Percentiles rank a stretch among this genome's conserved stretches.
Evolutionary conservation across 176 grass and related monocot species (phyloP).

Genomic region (Oryza meyeriana): DNA sequence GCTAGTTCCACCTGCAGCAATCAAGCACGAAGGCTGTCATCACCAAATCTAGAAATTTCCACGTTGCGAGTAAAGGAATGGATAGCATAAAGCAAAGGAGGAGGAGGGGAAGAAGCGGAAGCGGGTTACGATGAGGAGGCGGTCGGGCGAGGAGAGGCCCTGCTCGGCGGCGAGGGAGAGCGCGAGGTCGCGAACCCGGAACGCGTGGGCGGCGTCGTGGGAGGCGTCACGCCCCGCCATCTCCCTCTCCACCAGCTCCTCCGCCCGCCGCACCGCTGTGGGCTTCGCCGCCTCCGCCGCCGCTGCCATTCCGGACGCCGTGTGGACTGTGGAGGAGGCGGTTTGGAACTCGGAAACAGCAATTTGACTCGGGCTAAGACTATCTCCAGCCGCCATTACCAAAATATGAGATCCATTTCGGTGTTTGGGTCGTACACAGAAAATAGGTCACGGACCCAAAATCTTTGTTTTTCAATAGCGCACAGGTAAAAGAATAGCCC

Average conservation of each 20-base stretch:
- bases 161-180: constrained; percentile 80
- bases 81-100: neutral
- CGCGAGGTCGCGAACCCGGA: constrained; percentile 84
- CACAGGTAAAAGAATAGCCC: too few species aligned
- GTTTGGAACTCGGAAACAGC: too few species aligned
- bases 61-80: neutral
- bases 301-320: constrained; percentile 6
- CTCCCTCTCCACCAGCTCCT: constrained; percentile 65
- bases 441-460: too few species aligned
- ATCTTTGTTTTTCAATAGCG: too few species aligned
- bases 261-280: constrained; percentile 50
- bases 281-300: constrained; percentile 33
- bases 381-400: too few species aligned
- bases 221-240: constrained; percentile 84
- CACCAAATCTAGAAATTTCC: neutral
- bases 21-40: neutral
- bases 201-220: constrained; percentile 86
- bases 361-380: too few species aligned
- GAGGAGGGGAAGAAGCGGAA: neutral
- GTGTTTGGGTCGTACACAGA: too few species aligned
- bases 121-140: constrained; percentile 53
- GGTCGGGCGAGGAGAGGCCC: constrained; percentile 51
- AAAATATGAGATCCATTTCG: too few species aligned
- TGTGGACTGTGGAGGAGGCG: neutral
- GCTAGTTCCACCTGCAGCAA: constrained; percentile 74